Evolutionary conservation across 257 asterid genomes (phyloP), one percentile per base, ranked within the genome.

Genomic region (Vinca minor): DNA sequence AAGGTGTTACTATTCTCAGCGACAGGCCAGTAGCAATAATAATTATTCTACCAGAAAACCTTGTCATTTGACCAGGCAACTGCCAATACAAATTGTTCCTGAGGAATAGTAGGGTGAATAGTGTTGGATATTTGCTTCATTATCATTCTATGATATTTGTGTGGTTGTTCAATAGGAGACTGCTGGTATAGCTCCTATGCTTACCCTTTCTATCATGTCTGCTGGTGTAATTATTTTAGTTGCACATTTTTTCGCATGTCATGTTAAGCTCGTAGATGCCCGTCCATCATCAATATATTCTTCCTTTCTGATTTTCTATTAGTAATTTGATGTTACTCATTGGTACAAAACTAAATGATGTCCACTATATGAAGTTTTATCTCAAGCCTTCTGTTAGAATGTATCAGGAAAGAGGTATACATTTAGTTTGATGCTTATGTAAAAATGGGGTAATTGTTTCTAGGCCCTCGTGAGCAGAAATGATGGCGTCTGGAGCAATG

Each of bases 401-500:
- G 42, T 50, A 44, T 59, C 18, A 48, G 32, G 34, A 26, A 29
- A 29, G 46, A 50, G 23, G 34, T 50, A 23, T 29, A 39, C 42
- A 32, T n/a, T 61, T 8, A 32, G 56, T 4, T 71, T 73, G 69
- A 70, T 74, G 59, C 78, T 76, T 76, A 66, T 46, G 63, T 44
- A 62, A 54, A 67, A 56, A 67, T 71, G 69, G 49, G n/a, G 63
- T 63, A 35, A 49, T 68, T 65, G 66, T 71, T 53, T 60, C 53
- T 73, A 93, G 99, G 99, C 99, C 77, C 90, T 93, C 55, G 99
- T 93, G 65, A 72, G 84, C 73, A 74, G 99, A 80, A 89, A 87
- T 56, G 99, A 93, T 73, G 99, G 99, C 46, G 96, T 93, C 39
- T 93, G 99, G 99, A 89, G 89, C 79, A 73, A 74, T 26, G 99